A percentile compares a stretch with the other conserved stretches of the same genome.
Conservation (phyloP, 2,329 filamentous ascomycete genomes). For the Epichloe festucae region DNA sequence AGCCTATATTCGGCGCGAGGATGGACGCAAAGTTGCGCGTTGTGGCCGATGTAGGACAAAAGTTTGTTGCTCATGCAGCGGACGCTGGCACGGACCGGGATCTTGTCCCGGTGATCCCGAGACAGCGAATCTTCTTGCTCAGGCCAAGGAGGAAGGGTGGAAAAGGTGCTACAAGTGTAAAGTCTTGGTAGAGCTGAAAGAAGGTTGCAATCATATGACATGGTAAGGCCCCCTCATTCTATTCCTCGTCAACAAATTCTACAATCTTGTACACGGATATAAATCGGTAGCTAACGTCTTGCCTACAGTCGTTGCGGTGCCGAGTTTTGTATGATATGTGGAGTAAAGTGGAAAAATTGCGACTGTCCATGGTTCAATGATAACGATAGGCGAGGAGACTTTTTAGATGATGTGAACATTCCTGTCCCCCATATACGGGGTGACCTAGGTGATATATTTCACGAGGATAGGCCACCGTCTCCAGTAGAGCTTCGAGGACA, state of each 20-base stretch:
- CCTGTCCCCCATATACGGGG: slow-evolving; percentile 23
- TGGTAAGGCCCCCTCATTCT: slow-evolving; percentile 42
- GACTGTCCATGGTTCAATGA: slow-evolving; percentile 72
- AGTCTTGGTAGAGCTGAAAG: slow-evolving; percentile 62
- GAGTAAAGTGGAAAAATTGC: slow-evolving; percentile 68
- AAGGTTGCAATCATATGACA: slow-evolving; percentile 81
- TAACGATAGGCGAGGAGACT: slow-evolving; percentile 39
- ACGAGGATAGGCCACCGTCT: slow-evolving; percentile 14
- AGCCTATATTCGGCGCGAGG: slow-evolving; percentile 45
- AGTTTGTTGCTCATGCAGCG: slow-evolving; percentile 62
- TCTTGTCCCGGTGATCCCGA: slow-evolving; percentile 64
- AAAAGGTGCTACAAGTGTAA: slow-evolving; percentile 65
- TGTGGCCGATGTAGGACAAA: slow-evolving; percentile 62
- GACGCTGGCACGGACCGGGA: slow-evolving; percentile 55
- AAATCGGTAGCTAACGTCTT: not conserved
- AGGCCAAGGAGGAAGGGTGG: slow-evolving; percentile 57
- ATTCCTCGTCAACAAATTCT: not conserved
- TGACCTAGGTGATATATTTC: slow-evolving; percentile 10
- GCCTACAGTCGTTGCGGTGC: slow-evolving; percentile 55
- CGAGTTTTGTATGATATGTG: slow-evolving; percentile 81
- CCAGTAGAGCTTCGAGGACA: slow-evolving; percentile 17
- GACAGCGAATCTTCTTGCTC: slow-evolving; percentile 46
- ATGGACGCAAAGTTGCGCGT: slow-evolving; percentile 51
- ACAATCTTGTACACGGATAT: not conserved
- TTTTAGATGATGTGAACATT: slow-evolving; percentile 38